Percentiles rank a stretch among this genome's conserved stretches.
Evolutionary conservation across 345 rosid species (phyloP).

Genomic region (Lepidium aucheri): DNA sequence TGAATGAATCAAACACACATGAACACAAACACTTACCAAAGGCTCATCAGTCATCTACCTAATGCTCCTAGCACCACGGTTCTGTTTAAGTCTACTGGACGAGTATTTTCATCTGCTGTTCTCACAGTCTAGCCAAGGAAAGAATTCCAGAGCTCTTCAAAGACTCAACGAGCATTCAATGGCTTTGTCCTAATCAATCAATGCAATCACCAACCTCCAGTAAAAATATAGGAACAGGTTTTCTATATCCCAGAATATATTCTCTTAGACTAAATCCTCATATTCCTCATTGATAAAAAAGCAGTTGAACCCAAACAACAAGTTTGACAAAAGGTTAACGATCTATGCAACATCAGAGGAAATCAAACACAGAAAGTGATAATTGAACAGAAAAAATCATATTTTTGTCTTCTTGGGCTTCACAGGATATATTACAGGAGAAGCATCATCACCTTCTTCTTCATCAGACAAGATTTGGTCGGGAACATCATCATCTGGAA

Average conservation of each 20-base stretch:
- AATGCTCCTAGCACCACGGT: neutral
- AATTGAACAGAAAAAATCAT: neutral
- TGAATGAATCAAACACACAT: neutral
- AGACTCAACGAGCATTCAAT: neutral
- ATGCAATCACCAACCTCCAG: neutral
- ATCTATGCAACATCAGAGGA: neutral
- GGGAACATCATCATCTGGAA: slow-evolving; percentile 67
- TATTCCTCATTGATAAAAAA: neutral
- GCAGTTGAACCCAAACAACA: neutral
- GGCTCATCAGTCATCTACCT: neutral
- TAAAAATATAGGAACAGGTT: neutral
- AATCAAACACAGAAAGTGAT: neutral
- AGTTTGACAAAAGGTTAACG: neutral
- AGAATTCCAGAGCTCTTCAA: neutral
- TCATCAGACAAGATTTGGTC: slow-evolving; percentile 62
- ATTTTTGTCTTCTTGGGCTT: slow-evolving; percentile 62
- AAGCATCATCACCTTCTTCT: slow-evolving; percentile 30
- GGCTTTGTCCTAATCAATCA: neutral
- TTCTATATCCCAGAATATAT: neutral
- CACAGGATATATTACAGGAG: slow-evolving; percentile 30
- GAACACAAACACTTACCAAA: neutral
- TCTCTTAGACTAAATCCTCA: neutral
- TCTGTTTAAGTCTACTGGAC: neutral
- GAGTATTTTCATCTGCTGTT: neutral
- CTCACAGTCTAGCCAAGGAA: neutral